phyloP scores from a whole-genome alignment of 129 eudicot genomes.

The Pulicaria dysenterica region DNA sequence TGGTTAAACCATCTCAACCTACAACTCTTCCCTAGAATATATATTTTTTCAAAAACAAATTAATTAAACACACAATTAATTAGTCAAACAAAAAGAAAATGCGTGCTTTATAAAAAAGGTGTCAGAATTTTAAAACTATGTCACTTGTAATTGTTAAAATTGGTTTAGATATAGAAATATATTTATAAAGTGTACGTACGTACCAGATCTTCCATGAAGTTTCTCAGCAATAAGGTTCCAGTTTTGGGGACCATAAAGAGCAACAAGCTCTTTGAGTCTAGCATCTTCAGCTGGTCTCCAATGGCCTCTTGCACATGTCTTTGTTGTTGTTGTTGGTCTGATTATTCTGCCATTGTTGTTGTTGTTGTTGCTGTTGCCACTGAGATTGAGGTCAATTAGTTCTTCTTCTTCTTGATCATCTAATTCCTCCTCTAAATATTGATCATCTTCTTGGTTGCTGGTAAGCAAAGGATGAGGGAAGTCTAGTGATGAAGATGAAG shows the following conservation, averaged over 20 bases:
- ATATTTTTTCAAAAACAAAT: not conserved
- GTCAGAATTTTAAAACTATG: not conserved
- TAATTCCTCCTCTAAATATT: no score
- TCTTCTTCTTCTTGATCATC: conserved; percentile 42
- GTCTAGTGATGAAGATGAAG: conserved; percentile 29
- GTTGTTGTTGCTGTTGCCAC: conserved; percentile 15
- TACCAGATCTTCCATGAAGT: conserved; percentile 94
- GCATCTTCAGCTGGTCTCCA: conserved; percentile 99
- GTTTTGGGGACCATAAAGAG: conserved; percentile 93
- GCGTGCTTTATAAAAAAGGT: no score
- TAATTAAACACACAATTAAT: not conserved
- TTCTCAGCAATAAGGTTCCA: conserved; percentile 99
- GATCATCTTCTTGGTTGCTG: conserved; percentile 26
- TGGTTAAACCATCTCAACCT: conserved; percentile 99
- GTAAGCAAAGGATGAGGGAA: conserved; percentile 10
- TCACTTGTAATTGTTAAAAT: not conserved
- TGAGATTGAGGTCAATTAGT: conserved; percentile 59
- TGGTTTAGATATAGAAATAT: not conserved
- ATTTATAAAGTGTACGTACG: not conserved
- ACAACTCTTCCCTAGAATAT: conserved; percentile 78
- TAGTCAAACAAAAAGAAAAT: not conserved
- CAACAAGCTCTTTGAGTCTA: conserved; percentile 91
- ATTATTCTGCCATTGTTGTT: conserved; percentile 30
- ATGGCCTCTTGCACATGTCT: conserved; percentile 92
- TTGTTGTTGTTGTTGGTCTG: conserved; percentile 30